phyloP scores from a whole-genome alignment of 371 early-diverging fungal genomes.

The Batrachochytrium dendrobatidis region DNA sequence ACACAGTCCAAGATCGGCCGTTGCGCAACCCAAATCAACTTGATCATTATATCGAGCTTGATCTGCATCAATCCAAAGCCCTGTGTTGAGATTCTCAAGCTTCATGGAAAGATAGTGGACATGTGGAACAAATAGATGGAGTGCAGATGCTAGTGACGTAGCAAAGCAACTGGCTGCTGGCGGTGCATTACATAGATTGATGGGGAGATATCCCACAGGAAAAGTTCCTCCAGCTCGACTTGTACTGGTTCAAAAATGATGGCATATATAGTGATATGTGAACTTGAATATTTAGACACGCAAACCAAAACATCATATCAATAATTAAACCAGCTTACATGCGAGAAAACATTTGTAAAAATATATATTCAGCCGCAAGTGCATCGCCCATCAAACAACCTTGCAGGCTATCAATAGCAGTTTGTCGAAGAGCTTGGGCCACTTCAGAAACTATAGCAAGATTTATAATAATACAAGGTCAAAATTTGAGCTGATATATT shows the following conservation, averaged over 20 bases:
- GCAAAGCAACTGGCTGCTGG: conserved; percentile 6
- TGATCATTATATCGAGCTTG: conserved; percentile 3
- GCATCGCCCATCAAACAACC: conserved; percentile 17
- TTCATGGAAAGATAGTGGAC: conserved; percentile 17
- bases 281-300: too few species aligned
- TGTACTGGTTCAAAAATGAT: not conserved
- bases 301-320: too few species aligned
- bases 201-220: conserved; percentile 25
- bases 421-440: not conserved
- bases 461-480: not conserved
- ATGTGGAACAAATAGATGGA: conserved; percentile 19
- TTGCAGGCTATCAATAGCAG: conserved; percentile 8
- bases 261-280: not conserved
- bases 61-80: conserved; percentile 20
- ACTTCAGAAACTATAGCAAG: not conserved
- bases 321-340: conserved; percentile 16
- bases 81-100: conserved; percentile 19
- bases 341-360: conserved; percentile 20
- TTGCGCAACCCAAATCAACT: not conserved
- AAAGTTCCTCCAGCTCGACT: not conserved
- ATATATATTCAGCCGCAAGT: conserved; percentile 28
- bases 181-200: conserved; percentile 20
- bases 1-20: conserved; percentile 29
- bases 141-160: not conserved
- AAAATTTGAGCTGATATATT: not conserved